phyloP scores from a whole-genome alignment of 2,329 filamentous ascomycete species.

The Verticillium isaacii region DNA sequence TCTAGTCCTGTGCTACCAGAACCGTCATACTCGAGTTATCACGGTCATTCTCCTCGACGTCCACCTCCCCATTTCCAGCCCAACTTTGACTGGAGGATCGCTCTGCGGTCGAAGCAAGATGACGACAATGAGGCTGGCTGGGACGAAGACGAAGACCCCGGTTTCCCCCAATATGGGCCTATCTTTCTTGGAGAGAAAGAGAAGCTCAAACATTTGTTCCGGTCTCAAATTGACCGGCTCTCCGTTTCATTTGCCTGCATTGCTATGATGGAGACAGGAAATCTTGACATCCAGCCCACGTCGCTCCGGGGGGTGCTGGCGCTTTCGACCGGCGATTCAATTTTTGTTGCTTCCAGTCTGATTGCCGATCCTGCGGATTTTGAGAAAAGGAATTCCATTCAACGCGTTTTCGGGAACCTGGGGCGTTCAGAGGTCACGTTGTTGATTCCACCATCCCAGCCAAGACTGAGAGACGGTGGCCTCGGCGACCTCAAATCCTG shows the following conservation, averaged over 20 bases:
- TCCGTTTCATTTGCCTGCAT: not conserved
- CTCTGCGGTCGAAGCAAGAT: too few species aligned
- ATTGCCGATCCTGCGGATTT: not conserved
- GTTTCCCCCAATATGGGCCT: too few species aligned
- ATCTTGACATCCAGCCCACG: not conserved
- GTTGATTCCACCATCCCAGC: not conserved
- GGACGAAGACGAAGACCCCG: too few species aligned
- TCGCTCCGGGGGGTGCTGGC: not conserved
- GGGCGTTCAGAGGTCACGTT: not conserved
- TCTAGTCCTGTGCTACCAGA: too few species aligned
- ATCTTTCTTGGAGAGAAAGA: too few species aligned
- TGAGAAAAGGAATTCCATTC: not conserved
- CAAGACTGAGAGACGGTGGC: not conserved
- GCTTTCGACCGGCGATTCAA: not conserved
- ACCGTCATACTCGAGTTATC: too few species aligned
- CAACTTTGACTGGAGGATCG: too few species aligned
- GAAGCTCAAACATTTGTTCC: not conserved
- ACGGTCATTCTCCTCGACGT: too few species aligned
- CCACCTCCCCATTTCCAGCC: too few species aligned
- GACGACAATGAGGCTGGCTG: too few species aligned
- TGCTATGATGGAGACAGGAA: not conserved
- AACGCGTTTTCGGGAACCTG: not conserved
- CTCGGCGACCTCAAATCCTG: not conserved
- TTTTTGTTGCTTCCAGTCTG: not conserved
- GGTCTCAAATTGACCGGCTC: not conserved